Evolutionary conservation across 345 rosid genomes (phyloP), one percentile per base, ranked within the genome.

Genomic region (Nephelium lappaceum): DNA sequence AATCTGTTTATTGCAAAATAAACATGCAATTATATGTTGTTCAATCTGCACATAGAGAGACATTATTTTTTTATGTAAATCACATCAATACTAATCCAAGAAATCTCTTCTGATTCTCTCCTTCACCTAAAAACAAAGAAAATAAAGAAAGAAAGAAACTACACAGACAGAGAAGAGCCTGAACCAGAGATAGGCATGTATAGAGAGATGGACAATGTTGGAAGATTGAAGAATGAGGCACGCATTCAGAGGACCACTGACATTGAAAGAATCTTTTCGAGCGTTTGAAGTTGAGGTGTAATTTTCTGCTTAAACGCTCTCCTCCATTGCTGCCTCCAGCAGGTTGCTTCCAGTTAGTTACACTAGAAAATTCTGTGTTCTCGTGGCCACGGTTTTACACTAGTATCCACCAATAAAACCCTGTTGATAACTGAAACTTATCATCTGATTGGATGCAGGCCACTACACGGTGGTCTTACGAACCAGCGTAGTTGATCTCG

Each of bases 241-340:
- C 42, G 53, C 18, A 15, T 49, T 27, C 6, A 47, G 25, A 51
- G 14, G 25, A 8, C 21, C 15, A 55, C 14, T 8, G 39, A 24
- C 77, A 6, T 11, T 69, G 63, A 4, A 16, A 57, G 66, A 10
- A 0, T 57, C 19, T 36, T 39, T n/a, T 72, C 12, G 11, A 57
- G 77, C 77, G 25, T 57, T n/a, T 24, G 57, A 60, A 73, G 27
- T 19, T 12, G n/a, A 45, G 71, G 25, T 49, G 62, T 75, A 42
- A 5, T 74, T 62, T 11, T 27, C 60, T 10, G 69, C 60, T 69
- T 1, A 5, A 47, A 42, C 8, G 1, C 24, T 41, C n/a, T 7
- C n/a, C 43, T n/a, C n/a, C n/a, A 67, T 23, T 64, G 23, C 31
- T 43, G 55, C 51, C 2, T 0, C 15, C 57, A 8, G 16, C 12